Evolutionary conservation across 192 early-diverging fungal genomes (phyloP).

Genomic region (Umbelopsis sp.): DNA sequence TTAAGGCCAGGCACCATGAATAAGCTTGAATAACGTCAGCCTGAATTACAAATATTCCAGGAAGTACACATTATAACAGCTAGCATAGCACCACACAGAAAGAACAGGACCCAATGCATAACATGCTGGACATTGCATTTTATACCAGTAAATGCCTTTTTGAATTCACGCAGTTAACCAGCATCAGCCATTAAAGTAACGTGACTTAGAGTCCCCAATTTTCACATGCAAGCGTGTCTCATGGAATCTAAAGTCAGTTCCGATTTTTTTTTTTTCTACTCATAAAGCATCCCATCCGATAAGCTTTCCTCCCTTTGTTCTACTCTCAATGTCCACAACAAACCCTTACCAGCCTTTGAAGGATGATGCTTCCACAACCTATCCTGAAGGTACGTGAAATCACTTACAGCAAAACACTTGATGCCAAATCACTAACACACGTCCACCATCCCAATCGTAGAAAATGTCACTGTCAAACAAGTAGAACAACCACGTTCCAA

Average conservation of each 20-base stretch:
- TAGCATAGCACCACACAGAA: too few species aligned
- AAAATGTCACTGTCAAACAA: not conserved
- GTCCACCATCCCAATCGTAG: not conserved
- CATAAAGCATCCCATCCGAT: not conserved
- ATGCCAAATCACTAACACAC: not conserved
- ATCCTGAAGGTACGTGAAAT: not conserved
- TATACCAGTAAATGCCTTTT: too few species aligned
- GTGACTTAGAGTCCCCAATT: not conserved
- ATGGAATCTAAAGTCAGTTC: not conserved
- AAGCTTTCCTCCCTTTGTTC: not conserved
- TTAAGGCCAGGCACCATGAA: too few species aligned
- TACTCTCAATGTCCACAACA: not conserved
- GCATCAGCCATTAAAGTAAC: too few species aligned
- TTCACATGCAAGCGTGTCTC: not conserved
- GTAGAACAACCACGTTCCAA: constrained; percentile 4
- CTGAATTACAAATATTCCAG: too few species aligned
- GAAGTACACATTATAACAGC: too few species aligned
- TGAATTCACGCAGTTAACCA: too few species aligned
- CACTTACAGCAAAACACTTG: not conserved
- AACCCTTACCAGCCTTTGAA: not conserved
- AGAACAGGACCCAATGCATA: too few species aligned
- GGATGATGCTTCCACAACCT: not conserved
- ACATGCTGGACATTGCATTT: too few species aligned
- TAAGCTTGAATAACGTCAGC: too few species aligned
- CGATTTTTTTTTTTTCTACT: too few species aligned